Evolutionary conservation across 108 stramenopile genomes (phyloP).

Genomic region (Epithemia pelagica): DNA sequence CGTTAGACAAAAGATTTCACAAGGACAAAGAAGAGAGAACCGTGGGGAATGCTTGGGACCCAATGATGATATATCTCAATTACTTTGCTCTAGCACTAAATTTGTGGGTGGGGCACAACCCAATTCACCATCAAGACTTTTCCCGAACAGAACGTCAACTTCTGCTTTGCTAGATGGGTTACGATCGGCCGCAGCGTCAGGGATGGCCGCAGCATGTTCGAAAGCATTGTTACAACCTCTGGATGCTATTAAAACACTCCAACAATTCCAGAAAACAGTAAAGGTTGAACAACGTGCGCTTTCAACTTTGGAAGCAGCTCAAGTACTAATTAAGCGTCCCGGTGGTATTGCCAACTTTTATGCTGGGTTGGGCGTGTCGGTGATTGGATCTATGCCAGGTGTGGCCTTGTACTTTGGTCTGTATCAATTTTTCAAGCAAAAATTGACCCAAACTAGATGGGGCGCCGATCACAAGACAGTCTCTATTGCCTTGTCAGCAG

Average conservation of each 20-base stretch:
- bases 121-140: too few species aligned
- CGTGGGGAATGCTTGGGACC: too few species aligned
- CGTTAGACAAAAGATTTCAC: too few species aligned
- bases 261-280: constrained; percentile 41
- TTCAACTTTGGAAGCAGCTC: constrained; percentile 51
- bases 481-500: constrained; percentile 76
- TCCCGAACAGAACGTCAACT: background rate
- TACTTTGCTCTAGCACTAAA: too few species aligned
- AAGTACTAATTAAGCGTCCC: constrained; percentile 46
- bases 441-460: constrained; percentile 19
- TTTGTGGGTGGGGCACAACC: too few species aligned
- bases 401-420: constrained; percentile 88
- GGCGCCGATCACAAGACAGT: constrained; percentile 9
- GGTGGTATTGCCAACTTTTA: constrained; percentile 78
- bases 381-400: constrained; percentile 76
- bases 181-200: constrained; percentile 83
- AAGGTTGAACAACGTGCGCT: constrained; percentile 21
- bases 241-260: constrained; percentile 92
- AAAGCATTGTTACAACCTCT: constrained; percentile 87
- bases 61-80: too few species aligned
- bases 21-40: too few species aligned
- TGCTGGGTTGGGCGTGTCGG: constrained; percentile 75
- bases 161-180: constrained; percentile 66
- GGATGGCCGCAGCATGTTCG: constrained; percentile 79
- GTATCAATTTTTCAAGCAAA: constrained; percentile 75